Evolutionary conservation across 2,329 filamentous ascomycete species (phyloP).

Genomic region (Orbilia javanica): DNA sequence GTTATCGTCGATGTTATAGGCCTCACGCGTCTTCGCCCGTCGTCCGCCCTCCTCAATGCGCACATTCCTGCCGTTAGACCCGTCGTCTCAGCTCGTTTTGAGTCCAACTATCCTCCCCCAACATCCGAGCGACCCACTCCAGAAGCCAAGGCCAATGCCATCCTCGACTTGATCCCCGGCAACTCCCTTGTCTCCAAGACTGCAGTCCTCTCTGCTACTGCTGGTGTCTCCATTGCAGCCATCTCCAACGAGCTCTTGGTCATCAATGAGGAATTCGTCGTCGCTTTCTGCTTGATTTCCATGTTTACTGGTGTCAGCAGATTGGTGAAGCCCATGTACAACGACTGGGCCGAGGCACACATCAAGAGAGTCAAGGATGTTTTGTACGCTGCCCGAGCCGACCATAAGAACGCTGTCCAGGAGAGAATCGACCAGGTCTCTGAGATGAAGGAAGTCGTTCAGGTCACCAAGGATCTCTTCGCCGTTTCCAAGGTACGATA

Average conservation of each 20-base stretch:
- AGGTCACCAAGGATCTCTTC: slow-evolving; percentile 96
- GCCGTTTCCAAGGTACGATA: slow-evolving; percentile 91
- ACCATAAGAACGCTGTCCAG: slow-evolving; percentile 97
- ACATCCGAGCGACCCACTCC: slow-evolving; percentile 85
- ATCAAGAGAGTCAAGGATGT: slow-evolving; percentile 93
- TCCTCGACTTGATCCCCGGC: slow-evolving; percentile 92
- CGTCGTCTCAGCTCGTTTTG: slow-evolving; percentile 74
- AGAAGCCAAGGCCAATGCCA: slow-evolving; percentile 95
- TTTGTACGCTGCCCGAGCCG: slow-evolving; percentile 90
- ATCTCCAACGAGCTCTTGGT: slow-evolving; percentile 99
- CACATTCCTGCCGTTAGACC: slow-evolving; percentile 80
- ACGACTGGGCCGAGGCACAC: slow-evolving; percentile 89
- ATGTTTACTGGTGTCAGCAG: slow-evolving; percentile 94
- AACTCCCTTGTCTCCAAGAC: slow-evolving; percentile 95
- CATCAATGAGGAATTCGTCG: slow-evolving; percentile 98
- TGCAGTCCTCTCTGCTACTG: slow-evolving; percentile 92
- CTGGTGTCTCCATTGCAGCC: slow-evolving; percentile 90
- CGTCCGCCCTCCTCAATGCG: slow-evolving; percentile 77
- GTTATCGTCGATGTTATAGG: slow-evolving; percentile 69
- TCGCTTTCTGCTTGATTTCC: slow-evolving; percentile 89
- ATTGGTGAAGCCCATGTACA: slow-evolving; percentile 92
- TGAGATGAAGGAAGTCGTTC: slow-evolving; percentile 93
- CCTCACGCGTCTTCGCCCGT: slow-evolving; percentile 88
- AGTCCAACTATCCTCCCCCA: slow-evolving; percentile 73
- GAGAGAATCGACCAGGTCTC: slow-evolving; percentile 91